A percentile compares a stretch with the other conserved stretches of the same genome.
Conservation (phyloP, 805 yeast genomes). For the Vanderwaltozyma tropicalis region DNA sequence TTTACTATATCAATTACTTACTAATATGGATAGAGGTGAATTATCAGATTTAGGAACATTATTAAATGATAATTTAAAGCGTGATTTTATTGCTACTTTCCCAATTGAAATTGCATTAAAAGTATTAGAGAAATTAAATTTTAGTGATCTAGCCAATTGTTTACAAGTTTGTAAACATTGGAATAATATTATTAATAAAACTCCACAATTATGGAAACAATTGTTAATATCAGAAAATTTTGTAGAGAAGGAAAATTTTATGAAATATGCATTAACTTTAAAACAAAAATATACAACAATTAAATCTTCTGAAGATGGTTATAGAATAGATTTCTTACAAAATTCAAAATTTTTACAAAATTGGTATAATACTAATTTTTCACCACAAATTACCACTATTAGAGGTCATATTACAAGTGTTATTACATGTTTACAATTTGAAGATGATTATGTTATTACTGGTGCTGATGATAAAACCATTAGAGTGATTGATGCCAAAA, state of each 20-base stretch:
- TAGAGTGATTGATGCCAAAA: constrained; percentile 65
- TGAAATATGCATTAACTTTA: constrained; percentile 20
- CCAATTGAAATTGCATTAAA: constrained; percentile 68
- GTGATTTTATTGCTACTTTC: constrained; percentile 60
- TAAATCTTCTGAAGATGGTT: constrained; percentile 26
- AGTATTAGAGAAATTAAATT: constrained; percentile 56
- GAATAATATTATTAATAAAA: constrained; percentile 51
- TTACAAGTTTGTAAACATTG: constrained; percentile 60
- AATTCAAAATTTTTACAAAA: constrained; percentile 72
- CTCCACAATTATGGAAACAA: constrained; percentile 60
- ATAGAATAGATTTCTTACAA: constrained; percentile 39
- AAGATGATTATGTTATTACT: constrained; percentile 79
- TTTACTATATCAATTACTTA: constrained; percentile 20
- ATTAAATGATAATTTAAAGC: constrained; percentile 37
- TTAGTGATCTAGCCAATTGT: constrained; percentile 47
- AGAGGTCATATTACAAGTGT: constrained; percentile 68
- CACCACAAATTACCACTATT: constrained; percentile 57
- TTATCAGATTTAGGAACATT: constrained; percentile 24
- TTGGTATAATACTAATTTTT: constrained; percentile 70
- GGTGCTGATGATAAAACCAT: constrained; percentile 85
- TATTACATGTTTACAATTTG: constrained; percentile 92
- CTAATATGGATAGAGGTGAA: constrained; percentile 20
- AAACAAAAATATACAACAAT: constrained; percentile 19
- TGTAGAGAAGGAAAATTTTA: constrained; percentile 38
- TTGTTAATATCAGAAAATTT: constrained; percentile 53